Evolutionary conservation across 169 alveolate genomes (phyloP).

Genomic region (Plasmodium cynomolgi): DNA sequence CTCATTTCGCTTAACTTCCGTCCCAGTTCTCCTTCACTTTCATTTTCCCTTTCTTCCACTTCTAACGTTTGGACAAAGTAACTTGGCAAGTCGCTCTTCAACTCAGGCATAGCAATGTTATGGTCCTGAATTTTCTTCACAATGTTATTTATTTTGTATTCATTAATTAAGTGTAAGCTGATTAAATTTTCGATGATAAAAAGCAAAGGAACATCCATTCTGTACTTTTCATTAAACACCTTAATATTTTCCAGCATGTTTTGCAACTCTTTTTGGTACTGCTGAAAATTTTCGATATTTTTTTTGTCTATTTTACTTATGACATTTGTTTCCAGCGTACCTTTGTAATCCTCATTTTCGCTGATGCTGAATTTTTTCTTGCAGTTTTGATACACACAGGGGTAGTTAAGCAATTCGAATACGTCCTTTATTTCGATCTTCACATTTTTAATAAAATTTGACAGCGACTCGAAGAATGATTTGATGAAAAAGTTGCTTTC

Average conservation of each 20-base stretch:
- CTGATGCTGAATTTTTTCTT: conserved; percentile 53
- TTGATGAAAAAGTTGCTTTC: conserved; percentile 47
- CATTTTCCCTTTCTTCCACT: conserved; percentile 37
- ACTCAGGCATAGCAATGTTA: conserved; percentile 68
- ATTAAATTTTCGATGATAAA: conserved; percentile 52
- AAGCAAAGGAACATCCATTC: conserved; percentile 62
- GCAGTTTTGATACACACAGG: conserved; percentile 74
- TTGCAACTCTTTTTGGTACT: conserved; percentile 49
- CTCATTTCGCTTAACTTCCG: conserved; percentile 36
- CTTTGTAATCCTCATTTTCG: conserved; percentile 59
- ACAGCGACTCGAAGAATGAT: conserved; percentile 66
- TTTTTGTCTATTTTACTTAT: conserved; percentile 68
- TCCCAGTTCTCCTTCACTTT: not conserved
- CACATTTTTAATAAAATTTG: conserved; percentile 69
- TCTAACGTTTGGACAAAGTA: conserved; percentile 42
- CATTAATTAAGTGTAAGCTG: conserved; percentile 61
- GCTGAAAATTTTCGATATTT: conserved; percentile 52
- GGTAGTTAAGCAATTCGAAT: conserved; percentile 73
- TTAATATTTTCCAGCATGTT: conserved; percentile 42
- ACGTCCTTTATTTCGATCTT: conserved; percentile 70
- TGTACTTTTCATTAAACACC: conserved; percentile 42
- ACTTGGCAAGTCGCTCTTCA: conserved; percentile 61
- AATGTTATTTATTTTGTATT: conserved; percentile 56
- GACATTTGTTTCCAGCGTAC: conserved; percentile 26
- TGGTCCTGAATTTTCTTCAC: conserved; percentile 67